phyloP scores from a whole-genome alignment of 2,329 filamentous ascomycete species.

The Scopulariopsis brevicaulis region DNA sequence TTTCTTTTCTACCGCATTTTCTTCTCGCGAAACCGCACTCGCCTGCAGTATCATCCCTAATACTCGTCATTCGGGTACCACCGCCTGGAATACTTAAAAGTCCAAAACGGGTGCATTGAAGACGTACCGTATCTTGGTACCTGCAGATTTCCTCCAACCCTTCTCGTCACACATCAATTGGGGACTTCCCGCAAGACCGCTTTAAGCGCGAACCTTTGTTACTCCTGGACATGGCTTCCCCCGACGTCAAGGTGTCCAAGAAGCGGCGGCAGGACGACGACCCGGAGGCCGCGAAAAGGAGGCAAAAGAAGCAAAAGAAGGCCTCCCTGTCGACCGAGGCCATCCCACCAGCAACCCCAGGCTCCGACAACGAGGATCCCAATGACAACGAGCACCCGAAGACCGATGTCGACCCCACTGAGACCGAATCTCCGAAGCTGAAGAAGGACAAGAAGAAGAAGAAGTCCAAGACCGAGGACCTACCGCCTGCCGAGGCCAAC shows the following conservation, averaged over 20 bases:
- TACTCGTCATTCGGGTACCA: neutral
- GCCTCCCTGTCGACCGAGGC: neutral
- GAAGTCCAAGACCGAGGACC: neutral
- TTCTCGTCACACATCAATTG: neutral
- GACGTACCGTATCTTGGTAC: neutral
- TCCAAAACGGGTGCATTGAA: neutral
- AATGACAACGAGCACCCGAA: neutral
- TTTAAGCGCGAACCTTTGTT: neutral
- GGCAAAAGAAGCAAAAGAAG: slow-evolving; percentile 4
- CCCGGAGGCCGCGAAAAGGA: slow-evolving; percentile 1
- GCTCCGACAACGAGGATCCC: neutral
- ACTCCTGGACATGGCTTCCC: neutral
- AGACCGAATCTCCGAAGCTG: neutral
- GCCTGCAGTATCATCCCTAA: neutral
- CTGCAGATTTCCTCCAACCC: neutral
- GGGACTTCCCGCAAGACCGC: neutral
- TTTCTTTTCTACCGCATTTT: neutral
- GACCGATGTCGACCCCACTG: neutral
- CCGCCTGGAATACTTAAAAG: neutral
- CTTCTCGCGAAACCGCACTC: neutral
- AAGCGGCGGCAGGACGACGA: slow-evolving; percentile 2
- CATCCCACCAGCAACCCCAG: neutral
- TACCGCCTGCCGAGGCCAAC: neutral
- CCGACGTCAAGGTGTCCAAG: slow-evolving; percentile 1
- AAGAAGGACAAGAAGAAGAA: neutral